Conservation (phyloP, 495 filamentous ascomycete species). For the Bryoglossum gracile region DNA sequence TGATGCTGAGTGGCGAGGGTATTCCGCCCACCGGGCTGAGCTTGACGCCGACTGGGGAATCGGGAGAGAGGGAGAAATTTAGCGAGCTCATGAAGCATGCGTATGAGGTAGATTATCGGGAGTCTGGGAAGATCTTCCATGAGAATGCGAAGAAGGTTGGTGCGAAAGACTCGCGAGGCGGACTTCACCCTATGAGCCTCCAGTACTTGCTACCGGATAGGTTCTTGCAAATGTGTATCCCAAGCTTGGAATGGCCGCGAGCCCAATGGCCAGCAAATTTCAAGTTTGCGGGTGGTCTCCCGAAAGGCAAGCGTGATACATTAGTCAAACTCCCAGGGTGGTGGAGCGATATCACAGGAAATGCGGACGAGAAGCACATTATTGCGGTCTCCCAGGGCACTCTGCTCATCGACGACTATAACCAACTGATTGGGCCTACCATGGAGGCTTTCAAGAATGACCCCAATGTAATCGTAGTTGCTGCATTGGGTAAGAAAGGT, state of each 20-base stretch:
- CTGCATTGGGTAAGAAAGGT: constrained; percentile 27
- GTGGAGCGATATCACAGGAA: constrained; percentile 26
- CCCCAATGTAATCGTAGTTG: constrained; percentile 28
- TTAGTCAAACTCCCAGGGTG: constrained; percentile 23
- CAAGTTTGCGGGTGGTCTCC: constrained; percentile 29
- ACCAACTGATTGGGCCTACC: constrained; percentile 26
- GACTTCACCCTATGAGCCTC: constrained; percentile 17
- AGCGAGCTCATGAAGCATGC: constrained; percentile 14
- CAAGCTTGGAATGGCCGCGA: constrained; percentile 30
- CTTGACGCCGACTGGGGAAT: constrained; percentile 14
- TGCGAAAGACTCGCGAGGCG: neutral
- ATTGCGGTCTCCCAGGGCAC: constrained; percentile 31
- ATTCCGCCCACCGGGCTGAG: constrained; percentile 21
- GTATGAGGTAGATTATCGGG: constrained; percentile 2
- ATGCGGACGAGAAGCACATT: constrained; percentile 23
- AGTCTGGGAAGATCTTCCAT: constrained; percentile 3
- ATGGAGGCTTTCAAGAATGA: constrained; percentile 25
- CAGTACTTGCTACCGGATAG: constrained; percentile 24
- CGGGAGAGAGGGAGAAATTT: constrained; percentile 4
- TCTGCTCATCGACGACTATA: constrained; percentile 22
- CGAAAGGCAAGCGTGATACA: constrained; percentile 13
- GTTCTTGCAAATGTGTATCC: constrained; percentile 32
- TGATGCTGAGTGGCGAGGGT: constrained; percentile 15
- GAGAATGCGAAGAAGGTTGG: constrained; percentile 3
- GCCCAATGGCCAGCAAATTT: constrained; percentile 30